Evolutionary conservation across 345 rosid species (phyloP).

Genomic region (Lenwebbia sp.): DNA sequence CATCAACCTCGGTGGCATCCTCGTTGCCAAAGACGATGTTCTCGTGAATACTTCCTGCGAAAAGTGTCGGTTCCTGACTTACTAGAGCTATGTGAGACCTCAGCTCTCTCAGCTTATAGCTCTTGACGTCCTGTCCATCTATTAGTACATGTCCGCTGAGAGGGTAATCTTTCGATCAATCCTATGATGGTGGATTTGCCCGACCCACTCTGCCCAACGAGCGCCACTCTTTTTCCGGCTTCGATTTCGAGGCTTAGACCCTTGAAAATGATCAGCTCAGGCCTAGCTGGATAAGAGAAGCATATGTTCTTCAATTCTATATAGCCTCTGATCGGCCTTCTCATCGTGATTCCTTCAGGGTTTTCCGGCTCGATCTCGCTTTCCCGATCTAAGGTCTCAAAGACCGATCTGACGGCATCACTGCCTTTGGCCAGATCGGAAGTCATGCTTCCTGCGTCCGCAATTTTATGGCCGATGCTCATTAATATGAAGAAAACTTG

Average conservation of each 20-base stretch:
- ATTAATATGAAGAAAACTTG: conserved; percentile 35
- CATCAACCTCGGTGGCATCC: conserved; percentile 37
- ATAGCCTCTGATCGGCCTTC: conserved; percentile 3
- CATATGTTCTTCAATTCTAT: conserved; percentile 24
- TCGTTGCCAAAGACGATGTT: conserved; percentile 44
- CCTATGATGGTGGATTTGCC: conserved; percentile 58
- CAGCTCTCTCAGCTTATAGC: conserved; percentile 27
- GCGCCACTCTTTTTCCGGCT: conserved; percentile 40
- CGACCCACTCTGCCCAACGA: conserved; percentile 54
- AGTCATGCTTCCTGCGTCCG: conserved; percentile 46
- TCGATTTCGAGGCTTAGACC: conserved; percentile 28
- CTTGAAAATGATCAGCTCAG: conserved; percentile 22
- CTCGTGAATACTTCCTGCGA: conserved; percentile 49
- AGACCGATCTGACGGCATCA: conserved; percentile 21
- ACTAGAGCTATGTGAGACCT: conserved; percentile 50
- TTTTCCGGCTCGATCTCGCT: conserved; percentile 31
- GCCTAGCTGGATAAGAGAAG: conserved; percentile 33
- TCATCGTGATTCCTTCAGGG: conserved; percentile 1
- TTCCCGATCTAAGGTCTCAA: conserved; percentile 18
- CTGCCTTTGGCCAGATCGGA: conserved; percentile 30
- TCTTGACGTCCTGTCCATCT: conserved; percentile 42
- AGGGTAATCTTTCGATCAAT: conserved; percentile 56
- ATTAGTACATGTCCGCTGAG: conserved; percentile 29
- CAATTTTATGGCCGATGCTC: conserved; percentile 36
- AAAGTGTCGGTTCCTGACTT: conserved; percentile 60